phyloP scores from a whole-genome alignment of 768 basidiomycete species.

The Boletus pseudopeckii region DNA sequence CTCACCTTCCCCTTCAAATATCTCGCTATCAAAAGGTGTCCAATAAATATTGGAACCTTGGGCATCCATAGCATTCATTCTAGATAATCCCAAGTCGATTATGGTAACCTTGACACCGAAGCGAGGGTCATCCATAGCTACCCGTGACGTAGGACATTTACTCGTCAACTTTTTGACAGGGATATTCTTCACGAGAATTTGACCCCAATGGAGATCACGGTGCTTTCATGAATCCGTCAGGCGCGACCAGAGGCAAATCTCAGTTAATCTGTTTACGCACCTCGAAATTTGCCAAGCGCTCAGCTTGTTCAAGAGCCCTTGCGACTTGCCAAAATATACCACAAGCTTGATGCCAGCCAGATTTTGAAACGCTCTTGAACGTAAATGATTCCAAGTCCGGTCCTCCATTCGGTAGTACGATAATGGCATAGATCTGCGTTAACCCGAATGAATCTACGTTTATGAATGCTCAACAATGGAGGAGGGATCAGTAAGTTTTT shows the following conservation, averaged over 20 bases:
- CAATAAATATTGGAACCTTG: conserved; percentile 52
- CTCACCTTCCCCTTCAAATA: conserved; percentile 88
- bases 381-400: conserved; percentile 84
- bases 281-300: conserved; percentile 81
- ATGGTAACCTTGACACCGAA: conserved; percentile 78
- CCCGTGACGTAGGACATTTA: conserved; percentile 31
- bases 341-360: conserved; percentile 83
- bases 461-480: conserved; percentile 5
- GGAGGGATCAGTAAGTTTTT: background rate
- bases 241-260: background rate
- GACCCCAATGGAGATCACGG: conserved; percentile 98
- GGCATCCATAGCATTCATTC: conserved; percentile 63
- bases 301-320: conserved; percentile 73
- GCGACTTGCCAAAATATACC: conserved; percentile 91
- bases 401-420: conserved; percentile 88
- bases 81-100: conserved; percentile 92
- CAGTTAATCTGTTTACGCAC: conserved; percentile 40
- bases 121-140: conserved; percentile 60
- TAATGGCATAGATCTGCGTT: conserved; percentile 82
- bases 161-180: conserved; percentile 34
- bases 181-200: conserved; percentile 76
- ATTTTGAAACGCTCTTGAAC: conserved; percentile 54
- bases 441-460: conserved; percentile 66
- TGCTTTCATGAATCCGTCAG: conserved; percentile 53
- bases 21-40: conserved; percentile 82